phyloP scores from a whole-genome alignment of 2,329 filamentous ascomycete genomes.

The Mycosphaerella sp. region DNA sequence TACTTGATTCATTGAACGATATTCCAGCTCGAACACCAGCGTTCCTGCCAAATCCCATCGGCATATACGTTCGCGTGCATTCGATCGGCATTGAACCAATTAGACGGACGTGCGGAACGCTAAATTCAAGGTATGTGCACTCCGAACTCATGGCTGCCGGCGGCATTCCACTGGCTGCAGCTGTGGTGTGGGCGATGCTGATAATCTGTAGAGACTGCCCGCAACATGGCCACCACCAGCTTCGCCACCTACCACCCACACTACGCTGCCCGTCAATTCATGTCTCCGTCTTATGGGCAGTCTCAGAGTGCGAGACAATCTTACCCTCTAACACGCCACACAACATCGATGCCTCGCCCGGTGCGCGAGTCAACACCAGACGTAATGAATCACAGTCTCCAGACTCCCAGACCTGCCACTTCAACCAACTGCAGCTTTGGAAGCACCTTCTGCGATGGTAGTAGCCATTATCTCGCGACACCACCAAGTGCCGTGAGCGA shows the following conservation, averaged over 20 bases:
- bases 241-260: background rate
- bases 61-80: conserved; percentile 6
- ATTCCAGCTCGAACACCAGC: background rate
- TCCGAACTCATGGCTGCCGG: conserved; percentile 15
- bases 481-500: background rate
- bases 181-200: background rate
- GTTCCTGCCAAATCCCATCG: conserved; percentile 6
- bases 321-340: background rate
- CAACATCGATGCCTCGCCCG: background rate
- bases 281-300: background rate
- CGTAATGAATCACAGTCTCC: background rate
- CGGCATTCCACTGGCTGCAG: background rate
- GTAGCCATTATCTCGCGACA: background rate
- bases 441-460: background rate
- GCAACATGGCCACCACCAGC: background rate
- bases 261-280: background rate
- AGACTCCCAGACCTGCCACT: background rate
- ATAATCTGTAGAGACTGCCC: background rate
- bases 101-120: conserved; percentile 2
- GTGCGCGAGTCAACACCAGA: background rate
- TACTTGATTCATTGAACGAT: background rate
- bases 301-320: background rate
- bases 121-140: conserved; percentile 19
- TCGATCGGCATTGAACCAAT: background rate
- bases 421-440: background rate